Evolutionary conservation across 192 early-diverging fungal genomes (phyloP).

Genomic region (Backusella liffmaniae): DNA sequence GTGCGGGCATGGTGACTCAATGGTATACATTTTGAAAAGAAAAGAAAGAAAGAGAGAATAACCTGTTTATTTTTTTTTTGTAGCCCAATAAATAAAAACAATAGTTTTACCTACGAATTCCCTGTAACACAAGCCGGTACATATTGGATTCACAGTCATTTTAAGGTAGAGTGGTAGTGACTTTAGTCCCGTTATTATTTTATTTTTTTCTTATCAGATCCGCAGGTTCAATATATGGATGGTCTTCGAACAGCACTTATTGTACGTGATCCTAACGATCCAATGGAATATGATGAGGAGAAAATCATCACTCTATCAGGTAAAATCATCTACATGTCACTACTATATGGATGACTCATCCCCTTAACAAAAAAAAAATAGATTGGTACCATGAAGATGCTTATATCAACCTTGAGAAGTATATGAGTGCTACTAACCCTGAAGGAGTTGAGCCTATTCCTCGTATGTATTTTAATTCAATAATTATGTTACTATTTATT

Average conservation of each 20-base stretch:
- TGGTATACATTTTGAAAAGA: constrained; percentile 36
- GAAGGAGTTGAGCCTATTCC: constrained; percentile 76
- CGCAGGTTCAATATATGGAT: constrained; percentile 71
- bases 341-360: not conserved
- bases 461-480: constrained; percentile 1
- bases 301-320: constrained; percentile 62
- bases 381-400: constrained; percentile 77
- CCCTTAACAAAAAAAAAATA: not conserved
- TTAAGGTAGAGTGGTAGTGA: constrained; percentile 24
- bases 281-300: constrained; percentile 71
- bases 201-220: not conserved
- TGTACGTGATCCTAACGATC: constrained; percentile 58
- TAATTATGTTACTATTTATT: too few relatives aligned
- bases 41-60: not conserved
- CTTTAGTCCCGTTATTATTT: not conserved
- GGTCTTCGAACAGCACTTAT: constrained; percentile 74
- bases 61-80: not conserved
- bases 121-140: constrained; percentile 71
- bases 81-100: constrained; percentile 62
- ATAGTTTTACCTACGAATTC: constrained; percentile 70
- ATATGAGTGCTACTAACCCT: constrained; percentile 65
- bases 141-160: constrained; percentile 84
- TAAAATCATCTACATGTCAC: not conserved
- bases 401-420: constrained; percentile 47
- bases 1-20: constrained; percentile 67